Conservation (phyloP, 305 asterid species). For the Plantago rigida region DNA sequence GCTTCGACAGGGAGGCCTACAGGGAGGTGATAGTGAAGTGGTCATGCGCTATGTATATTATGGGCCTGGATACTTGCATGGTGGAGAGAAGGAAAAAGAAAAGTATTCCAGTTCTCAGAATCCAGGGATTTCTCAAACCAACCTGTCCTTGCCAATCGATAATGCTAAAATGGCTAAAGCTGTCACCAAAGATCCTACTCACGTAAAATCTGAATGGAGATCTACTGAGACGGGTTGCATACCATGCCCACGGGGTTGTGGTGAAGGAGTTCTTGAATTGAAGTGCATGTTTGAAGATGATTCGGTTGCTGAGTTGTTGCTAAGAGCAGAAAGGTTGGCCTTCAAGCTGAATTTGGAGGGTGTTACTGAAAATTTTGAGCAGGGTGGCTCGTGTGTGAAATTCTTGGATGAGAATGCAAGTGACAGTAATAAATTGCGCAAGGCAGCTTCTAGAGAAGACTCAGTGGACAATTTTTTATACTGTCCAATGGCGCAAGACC, state of each 20-base stretch:
- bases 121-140: too few relatives aligned
- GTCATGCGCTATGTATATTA: slow-evolving; percentile 21
- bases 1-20: slow-evolving; percentile 21
- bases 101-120: too few relatives aligned
- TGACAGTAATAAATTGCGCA: slow-evolving; percentile 17
- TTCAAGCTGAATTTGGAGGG: slow-evolving; percentile 16
- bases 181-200: slow-evolving; percentile 1
- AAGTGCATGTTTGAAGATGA: slow-evolving; percentile 21
- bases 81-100: not conserved
- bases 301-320: slow-evolving; percentile 25
- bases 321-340: slow-evolving; percentile 22
- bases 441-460: slow-evolving; percentile 28
- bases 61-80: slow-evolving; percentile 41
- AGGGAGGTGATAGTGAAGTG: slow-evolving; percentile 35
- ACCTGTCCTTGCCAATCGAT: too few relatives aligned
- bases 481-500: slow-evolving; percentile 30
- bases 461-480: slow-evolving; percentile 26
- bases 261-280: slow-evolving; percentile 24
- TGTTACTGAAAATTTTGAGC: slow-evolving; percentile 12
- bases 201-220: slow-evolving; percentile 28
- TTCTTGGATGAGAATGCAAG: slow-evolving; percentile 12
- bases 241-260: slow-evolving; percentile 36
- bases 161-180: slow-evolving; percentile 3
- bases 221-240: slow-evolving; percentile 31
- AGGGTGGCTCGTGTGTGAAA: slow-evolving; percentile 26